A percentile compares a stretch with the other conserved stretches of the same genome.
phyloP scores from a whole-genome alignment of 352 stramenopile genomes.

The Phytophthora melonis region DNA sequence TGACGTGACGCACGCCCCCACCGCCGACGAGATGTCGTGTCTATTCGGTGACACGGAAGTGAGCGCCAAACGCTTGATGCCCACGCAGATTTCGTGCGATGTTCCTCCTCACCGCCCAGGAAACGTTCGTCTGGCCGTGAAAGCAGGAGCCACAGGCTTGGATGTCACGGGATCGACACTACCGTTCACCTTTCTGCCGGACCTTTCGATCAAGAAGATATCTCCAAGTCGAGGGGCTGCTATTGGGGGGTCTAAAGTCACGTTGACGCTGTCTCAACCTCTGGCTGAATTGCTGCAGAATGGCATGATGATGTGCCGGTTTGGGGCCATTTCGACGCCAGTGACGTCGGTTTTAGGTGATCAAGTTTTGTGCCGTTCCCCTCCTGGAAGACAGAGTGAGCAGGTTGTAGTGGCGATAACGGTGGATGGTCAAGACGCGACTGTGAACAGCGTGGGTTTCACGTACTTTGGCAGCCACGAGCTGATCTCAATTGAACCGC shows the following conservation, averaged over 20 bases:
- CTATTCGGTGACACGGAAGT: constrained; percentile 36
- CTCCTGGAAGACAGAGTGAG: constrained; percentile 16
- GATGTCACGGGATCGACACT: constrained; percentile 22
- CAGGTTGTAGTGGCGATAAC: constrained; percentile 31
- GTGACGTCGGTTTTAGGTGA: constrained; percentile 10
- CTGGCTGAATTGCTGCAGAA: constrained; percentile 15
- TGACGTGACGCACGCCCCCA: constrained; percentile 19
- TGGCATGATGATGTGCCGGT: constrained; percentile 31
- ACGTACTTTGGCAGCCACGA: constrained; percentile 34
- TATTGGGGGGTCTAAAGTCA: constrained; percentile 39
- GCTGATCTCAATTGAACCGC: constrained; percentile 42
- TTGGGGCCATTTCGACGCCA: constrained; percentile 33
- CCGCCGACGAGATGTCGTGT: constrained; percentile 27
- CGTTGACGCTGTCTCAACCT: constrained; percentile 31
- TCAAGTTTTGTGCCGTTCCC: constrained; percentile 36
- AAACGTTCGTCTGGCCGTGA: constrained; percentile 25
- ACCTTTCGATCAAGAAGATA: constrained; percentile 34
- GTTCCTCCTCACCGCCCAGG: constrained; percentile 36
- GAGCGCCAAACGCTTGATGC: constrained; percentile 24
- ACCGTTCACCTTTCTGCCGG: constrained; percentile 43
- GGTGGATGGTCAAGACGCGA: constrained; percentile 40
- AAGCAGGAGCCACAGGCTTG: constrained; percentile 11
- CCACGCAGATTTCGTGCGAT: constrained; percentile 31
- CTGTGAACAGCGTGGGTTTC: constrained; percentile 25
- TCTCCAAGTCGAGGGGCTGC: constrained; percentile 29